Conservation (phyloP, 495 filamentous ascomycete genomes). For the Xylaria flabelliformis region DNA sequence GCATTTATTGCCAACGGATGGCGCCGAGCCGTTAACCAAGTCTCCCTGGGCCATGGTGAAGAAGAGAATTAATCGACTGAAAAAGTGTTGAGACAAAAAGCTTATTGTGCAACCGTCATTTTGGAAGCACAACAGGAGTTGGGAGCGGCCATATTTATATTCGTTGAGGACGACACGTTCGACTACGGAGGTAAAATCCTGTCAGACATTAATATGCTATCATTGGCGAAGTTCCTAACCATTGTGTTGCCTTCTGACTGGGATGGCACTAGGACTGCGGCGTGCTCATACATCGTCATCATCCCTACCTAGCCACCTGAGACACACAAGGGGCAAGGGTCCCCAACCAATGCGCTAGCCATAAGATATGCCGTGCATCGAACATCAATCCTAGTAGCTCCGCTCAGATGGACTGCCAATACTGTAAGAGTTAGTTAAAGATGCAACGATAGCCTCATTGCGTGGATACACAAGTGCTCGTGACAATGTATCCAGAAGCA, state of each 20-base stretch:
- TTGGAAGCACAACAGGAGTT: background rate
- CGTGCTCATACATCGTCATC: too few relatives aligned
- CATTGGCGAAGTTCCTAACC: background rate
- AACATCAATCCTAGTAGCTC: background rate
- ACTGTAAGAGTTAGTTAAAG: background rate
- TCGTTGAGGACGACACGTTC: background rate
- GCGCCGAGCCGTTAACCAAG: background rate
- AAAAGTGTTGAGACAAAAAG: background rate
- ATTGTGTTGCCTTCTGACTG: background rate
- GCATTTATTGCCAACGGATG: slow-evolving; percentile 32
- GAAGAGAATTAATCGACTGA: background rate
- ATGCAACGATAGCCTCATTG: background rate
- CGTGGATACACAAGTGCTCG: too few relatives aligned
- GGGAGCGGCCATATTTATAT: slow-evolving; percentile 20
- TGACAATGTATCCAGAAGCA: background rate
- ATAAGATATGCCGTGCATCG: background rate
- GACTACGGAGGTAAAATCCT: background rate
- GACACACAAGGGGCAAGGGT: background rate
- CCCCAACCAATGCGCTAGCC: background rate
- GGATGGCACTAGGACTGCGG: background rate
- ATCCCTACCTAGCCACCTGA: too few relatives aligned
- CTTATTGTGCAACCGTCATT: slow-evolving; percentile 1
- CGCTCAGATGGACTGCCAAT: too few relatives aligned
- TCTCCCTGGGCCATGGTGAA: slow-evolving; percentile 9
- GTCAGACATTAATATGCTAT: slow-evolving; percentile 9